A percentile compares a stretch with the other conserved stretches of the same genome.
Conservation (phyloP, 192 early-diverging fungal genomes). For the Coemansia furcata region DNA sequence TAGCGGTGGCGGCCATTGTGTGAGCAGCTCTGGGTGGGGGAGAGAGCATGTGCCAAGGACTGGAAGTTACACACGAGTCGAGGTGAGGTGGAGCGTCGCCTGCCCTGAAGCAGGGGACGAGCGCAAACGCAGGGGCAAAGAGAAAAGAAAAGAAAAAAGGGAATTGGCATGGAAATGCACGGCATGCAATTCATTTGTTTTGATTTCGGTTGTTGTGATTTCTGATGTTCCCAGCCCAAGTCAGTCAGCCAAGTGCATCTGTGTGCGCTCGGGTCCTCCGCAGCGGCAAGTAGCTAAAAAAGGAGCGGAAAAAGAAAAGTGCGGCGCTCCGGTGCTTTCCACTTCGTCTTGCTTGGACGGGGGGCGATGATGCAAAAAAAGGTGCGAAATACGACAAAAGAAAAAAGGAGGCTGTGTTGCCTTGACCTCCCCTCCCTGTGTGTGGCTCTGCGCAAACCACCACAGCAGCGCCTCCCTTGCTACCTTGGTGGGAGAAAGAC, state of each 20-base stretch:
- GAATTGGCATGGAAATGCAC: neutral
- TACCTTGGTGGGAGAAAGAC: neutral
- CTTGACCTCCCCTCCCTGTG: neutral
- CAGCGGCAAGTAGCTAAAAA: neutral
- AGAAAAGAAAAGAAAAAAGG: neutral
- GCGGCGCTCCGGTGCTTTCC: neutral
- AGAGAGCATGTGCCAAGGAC: neutral
- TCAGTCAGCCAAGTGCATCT: neutral
- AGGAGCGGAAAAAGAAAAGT: neutral
- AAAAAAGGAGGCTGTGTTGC: neutral
- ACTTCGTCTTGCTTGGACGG: neutral
- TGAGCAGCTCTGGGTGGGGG: neutral
- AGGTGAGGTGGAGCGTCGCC: neutral
- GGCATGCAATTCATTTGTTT: constrained; percentile 1
- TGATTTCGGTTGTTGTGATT: constrained; percentile 3
- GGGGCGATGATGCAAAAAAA: neutral
- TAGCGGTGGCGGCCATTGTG: neutral
- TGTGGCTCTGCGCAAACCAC: neutral
- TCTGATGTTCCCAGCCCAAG: neutral
- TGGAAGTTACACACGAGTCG: neutral
- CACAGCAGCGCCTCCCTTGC: neutral
- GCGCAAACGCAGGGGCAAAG: neutral
- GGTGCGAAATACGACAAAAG: neutral
- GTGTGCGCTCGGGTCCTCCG: neutral
- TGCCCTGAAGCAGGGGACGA: neutral